Evolutionary conservation across 2,329 filamentous ascomycete species (phyloP).

Genomic region (Achaetomium macrosporum): DNA sequence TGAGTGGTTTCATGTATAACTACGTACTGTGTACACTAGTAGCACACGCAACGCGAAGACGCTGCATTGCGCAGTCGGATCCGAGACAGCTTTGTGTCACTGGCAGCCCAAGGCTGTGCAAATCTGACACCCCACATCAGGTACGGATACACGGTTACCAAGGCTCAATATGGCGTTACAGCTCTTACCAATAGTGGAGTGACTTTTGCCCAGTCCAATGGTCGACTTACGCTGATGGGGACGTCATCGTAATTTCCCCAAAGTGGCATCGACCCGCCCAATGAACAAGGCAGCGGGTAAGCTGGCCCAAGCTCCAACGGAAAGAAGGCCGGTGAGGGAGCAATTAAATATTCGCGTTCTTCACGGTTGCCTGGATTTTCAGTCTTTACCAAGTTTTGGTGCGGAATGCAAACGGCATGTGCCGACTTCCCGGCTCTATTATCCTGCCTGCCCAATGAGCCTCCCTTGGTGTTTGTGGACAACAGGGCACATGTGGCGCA

Average conservation of each 20-base stretch:
- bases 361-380: neutral
- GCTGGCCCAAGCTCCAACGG: slow-evolving; percentile 9
- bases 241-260: slow-evolving; percentile 22
- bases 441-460: neutral
- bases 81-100: neutral
- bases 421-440: no score
- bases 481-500: neutral
- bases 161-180: neutral
- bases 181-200: slow-evolving; percentile 4
- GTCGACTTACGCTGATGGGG: neutral
- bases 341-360: no score
- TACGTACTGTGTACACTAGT: no score
- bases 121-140: neutral
- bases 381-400: neutral
- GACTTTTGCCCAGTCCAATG: slow-evolving; percentile 10
- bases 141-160: no score
- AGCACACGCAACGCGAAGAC: neutral
- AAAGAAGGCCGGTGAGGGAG: neutral
- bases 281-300: neutral
- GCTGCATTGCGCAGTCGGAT: neutral
- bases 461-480: neutral
- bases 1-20: neutral
- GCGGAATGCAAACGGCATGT: neutral
- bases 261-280: slow-evolving; percentile 20
- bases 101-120: slow-evolving; percentile 1